Percentiles rank a stretch among this genome's conserved stretches.
phyloP scores from a whole-genome alignment of 305 asterid species.

The Plantago lanceolata region DNA sequence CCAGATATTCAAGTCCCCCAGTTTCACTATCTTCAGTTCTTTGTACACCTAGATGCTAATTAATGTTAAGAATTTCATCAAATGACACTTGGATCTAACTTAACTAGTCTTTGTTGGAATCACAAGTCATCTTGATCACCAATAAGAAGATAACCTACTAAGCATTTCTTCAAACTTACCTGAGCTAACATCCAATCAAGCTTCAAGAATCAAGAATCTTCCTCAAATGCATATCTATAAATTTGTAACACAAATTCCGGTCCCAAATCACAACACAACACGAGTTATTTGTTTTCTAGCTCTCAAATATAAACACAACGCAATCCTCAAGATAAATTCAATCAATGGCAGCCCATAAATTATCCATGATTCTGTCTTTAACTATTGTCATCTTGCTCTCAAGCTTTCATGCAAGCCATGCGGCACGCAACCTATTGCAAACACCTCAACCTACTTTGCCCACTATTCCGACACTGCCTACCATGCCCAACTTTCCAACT shows the following conservation, averaged over 20 bases:
- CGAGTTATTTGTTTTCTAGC: neutral
- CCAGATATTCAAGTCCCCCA: too few relatives aligned
- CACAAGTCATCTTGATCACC: neutral
- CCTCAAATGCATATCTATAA: constrained; percentile 15
- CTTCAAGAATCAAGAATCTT: constrained; percentile 6
- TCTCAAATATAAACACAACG: neutral
- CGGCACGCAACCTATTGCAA: constrained; percentile 22
- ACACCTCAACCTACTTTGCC: constrained; percentile 29
- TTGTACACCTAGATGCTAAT: too few relatives aligned
- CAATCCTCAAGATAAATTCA: neutral
- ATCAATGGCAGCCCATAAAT: constrained; percentile 25
- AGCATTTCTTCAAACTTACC: constrained; percentile 13
- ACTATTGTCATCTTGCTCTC: constrained; percentile 7
- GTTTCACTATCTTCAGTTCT: too few relatives aligned
- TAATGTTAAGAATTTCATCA: too few relatives aligned
- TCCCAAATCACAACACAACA: constrained; percentile 2
- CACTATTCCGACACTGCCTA: constrained; percentile 31
- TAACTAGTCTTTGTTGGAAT: too few relatives aligned
- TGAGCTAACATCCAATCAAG: constrained; percentile 12
- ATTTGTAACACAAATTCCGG: neutral
- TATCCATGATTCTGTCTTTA: neutral
- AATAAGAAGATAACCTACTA: constrained; percentile 25
- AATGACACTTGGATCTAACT: too few relatives aligned
- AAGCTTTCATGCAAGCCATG: neutral
- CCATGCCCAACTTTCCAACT: constrained; percentile 31